Base-by-base conservation (phyloP, 257 asterid species). In the Solanum pinnatisectum region DNA sequence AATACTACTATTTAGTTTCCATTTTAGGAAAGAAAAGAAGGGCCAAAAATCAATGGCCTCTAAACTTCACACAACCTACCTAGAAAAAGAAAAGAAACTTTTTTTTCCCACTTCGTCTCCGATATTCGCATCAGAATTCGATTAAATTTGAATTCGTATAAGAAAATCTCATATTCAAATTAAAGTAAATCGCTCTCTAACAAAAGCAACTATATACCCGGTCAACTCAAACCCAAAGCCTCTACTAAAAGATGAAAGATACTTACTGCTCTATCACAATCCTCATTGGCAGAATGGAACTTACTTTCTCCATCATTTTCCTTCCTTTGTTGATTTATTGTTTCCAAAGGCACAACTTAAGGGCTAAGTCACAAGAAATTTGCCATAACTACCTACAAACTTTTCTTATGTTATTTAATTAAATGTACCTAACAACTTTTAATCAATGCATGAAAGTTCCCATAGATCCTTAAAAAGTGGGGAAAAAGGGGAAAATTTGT, bases 171-270 rank as follows among this genome's bases (percentile, higher is more conserved):
- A 59, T 3, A 60, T 9, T 22, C 1, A 8, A 8, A 37, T 37
- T 8, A 9, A 40, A 1, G 0, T 9, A 9, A 22, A 9, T 60
- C 0, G 1, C 0, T 60, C 4, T 9, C 6, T 59, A 22, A 59
- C 0, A 60, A 60, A 60, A 22, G 1, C 0, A 1, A 9, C 7
- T 60, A 0, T 10, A 23, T 10, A 10, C 0, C 15, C 0, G 2
- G 12, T 10, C 2, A 0, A 10, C 6, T 63, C 3, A 63, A 23
- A 63, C 3, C 3, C 3, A n/a, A 23, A 23, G 0, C 13, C 6
- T 63, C 32, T 23, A 23, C 1, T 23, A 4, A 60, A 60, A 3
- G 0, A 60, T 23, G 14, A 23, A 60, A 9, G 6, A 8, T 22
- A 60, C 1, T 23, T 23, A 60, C 30, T 4, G 5, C 27, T 60